Conservation (phyloP, 306 rosid species). For the Psophocarpus tetragonolobus region DNA sequence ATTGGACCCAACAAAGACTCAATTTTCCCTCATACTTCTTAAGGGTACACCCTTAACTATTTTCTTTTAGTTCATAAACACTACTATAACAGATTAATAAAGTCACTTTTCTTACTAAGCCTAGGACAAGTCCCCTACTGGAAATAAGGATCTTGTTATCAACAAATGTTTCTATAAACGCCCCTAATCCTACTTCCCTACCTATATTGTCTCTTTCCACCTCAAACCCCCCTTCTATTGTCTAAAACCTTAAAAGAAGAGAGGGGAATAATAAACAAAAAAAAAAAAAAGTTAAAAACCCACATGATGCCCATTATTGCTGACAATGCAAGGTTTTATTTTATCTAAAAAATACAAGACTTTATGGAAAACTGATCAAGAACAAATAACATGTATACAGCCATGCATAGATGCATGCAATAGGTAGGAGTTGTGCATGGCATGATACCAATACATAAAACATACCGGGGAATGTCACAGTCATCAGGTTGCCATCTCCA, state of each 20-base stretch:
- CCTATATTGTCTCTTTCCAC: slow-evolving; percentile 6
- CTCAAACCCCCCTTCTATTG: background rate
- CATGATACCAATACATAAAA: background rate
- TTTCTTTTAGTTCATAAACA: background rate
- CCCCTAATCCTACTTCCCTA: background rate
- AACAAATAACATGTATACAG: background rate
- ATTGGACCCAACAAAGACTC: background rate
- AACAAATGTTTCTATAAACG: background rate
- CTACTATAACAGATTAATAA: background rate
- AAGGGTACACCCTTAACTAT: background rate
- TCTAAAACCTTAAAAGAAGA: background rate
- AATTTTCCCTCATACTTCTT: background rate
- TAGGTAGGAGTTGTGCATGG: background rate
- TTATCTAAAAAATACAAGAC: background rate
- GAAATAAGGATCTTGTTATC: slow-evolving; percentile 10
- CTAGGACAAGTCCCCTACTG: background rate
- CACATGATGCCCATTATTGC: background rate
- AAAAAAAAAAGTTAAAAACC: background rate
- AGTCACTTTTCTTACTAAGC: background rate
- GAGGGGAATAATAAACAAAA: background rate
- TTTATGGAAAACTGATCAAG: background rate
- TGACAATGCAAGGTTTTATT: background rate
- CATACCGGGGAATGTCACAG: slow-evolving; percentile 77
- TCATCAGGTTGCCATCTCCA: slow-evolving; percentile 85
- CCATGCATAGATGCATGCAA: slow-evolving; percentile 36